These are phyloP conservation scores for Endocladia muricata DNA, from an alignment of 31 red algal species.

Conservation along the genomic window DNA sequence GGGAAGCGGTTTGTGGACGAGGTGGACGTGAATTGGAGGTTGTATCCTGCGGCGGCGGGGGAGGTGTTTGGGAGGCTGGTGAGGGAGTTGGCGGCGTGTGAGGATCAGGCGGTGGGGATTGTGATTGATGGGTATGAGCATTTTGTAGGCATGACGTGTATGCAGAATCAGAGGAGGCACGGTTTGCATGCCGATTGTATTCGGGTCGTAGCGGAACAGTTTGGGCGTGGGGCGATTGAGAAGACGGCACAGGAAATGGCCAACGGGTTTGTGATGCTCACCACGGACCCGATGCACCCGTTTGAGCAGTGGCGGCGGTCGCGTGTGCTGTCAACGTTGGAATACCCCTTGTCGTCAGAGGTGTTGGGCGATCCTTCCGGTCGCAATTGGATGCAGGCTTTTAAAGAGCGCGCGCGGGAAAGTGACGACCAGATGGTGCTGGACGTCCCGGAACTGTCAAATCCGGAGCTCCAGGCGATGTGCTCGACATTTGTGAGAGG, in stretches of 20 bases:
- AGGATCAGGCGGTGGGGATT: conserved; percentile 23
- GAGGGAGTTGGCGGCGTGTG: conserved; percentile 1
- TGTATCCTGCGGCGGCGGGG: conserved; percentile 10
- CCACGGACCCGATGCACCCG: conserved; percentile 12
- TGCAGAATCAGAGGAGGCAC: conserved; percentile 34
- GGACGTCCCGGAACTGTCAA: conserved; percentile 24
- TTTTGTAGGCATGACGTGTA: conserved; percentile 53
- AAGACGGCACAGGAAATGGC: conserved; percentile 11
- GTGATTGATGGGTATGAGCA: conserved; percentile 55
- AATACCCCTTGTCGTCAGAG: conserved; percentile 37
- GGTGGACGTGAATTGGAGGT: conserved; percentile 51
- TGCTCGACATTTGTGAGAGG: conserved; percentile 50
- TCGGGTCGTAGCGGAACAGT: conserved; percentile 45
- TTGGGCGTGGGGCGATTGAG: conserved; percentile 50
- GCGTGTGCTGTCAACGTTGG: conserved; percentile 17
- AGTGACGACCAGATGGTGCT: not conserved
- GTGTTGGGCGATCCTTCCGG: conserved; percentile 28
- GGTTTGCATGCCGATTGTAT: conserved; percentile 54
- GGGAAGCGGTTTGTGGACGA: conserved; percentile 36
- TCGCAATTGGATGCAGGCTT: conserved; percentile 19
- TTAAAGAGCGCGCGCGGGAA: conserved; percentile 31
- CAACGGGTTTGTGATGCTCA: conserved; percentile 46
- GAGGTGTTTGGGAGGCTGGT: conserved; percentile 42
- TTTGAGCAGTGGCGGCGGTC: conserved; percentile 36
- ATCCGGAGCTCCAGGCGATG: conserved; percentile 31